phyloP scores from a whole-genome alignment of 306 rosid species.

The Biancaea sappan region DNA sequence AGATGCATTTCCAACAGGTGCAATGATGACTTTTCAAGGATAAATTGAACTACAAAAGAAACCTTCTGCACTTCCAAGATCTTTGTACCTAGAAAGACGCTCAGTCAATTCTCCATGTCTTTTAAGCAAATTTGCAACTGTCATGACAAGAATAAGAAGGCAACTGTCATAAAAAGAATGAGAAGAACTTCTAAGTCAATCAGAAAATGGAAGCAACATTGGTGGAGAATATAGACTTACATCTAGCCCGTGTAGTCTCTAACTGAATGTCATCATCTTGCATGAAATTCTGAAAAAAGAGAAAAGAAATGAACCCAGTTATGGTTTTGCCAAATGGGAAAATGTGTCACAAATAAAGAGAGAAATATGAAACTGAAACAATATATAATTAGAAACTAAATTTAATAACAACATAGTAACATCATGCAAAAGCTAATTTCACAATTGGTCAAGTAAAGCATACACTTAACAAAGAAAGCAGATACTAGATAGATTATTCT shows the following conservation, averaged over 20 bases:
- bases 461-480: neutral
- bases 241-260: conserved; percentile 81
- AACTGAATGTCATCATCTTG: conserved; percentile 78
- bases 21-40: conserved; percentile 1
- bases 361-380: neutral
- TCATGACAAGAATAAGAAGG: conserved; percentile 42
- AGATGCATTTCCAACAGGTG: conserved; percentile 17
- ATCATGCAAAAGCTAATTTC: neutral
- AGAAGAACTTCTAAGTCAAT: conserved; percentile 25
- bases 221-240: conserved; percentile 45
- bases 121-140: conserved; percentile 81
- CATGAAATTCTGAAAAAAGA: conserved; percentile 53
- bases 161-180: conserved; percentile 57
- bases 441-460: neutral
- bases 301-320: neutral
- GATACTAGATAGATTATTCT: neutral
- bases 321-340: conserved; percentile 2
- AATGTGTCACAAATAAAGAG: neutral
- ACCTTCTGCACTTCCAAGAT: neutral
- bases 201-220: conserved; percentile 1
- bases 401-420: conserved; percentile 5
- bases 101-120: conserved; percentile 79
- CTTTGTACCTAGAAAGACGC: conserved; percentile 80
- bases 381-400: neutral
- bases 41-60: conserved; percentile 21